Base-by-base conservation (phyloP, 139 green algal genomes). In the Tetradesmus obliquus region DNA sequence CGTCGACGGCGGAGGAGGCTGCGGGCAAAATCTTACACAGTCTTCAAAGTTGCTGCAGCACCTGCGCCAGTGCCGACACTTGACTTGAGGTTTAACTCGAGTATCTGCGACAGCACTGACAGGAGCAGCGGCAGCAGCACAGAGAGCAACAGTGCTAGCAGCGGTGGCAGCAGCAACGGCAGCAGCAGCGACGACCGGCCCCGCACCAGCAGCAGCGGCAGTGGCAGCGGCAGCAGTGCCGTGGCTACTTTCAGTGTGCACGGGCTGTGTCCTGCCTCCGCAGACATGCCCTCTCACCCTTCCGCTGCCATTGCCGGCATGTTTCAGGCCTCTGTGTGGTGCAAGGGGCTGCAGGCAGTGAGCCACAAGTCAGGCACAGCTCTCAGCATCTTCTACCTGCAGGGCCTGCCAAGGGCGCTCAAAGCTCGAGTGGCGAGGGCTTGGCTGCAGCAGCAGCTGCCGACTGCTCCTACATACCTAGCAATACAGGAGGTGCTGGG, bases 381-480 rank as follows among this genome's bases (percentile, higher is more conserved):
- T 19, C 17, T 76, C 5, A 24, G 66, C 17, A 76, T 24, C n/a
- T 4, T 19, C 17, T 3, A 51, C 57, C 74, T 94, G 79, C 62
- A 51, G 54, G 1, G 0, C 19, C 32, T 60, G 20, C 89, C 85
- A 2, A 45, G 74, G 22, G 89, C 92, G 12, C 82, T 94, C 79
- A 90, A 94, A 89, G 89, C 85, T 2, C 85, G 92, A 0, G 89
- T 84, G 58, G 24, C 93, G 66, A 66, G 24, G 2, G 55, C 53
- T 8, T 94, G 84, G 85, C 89, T 93, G 82, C 5, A 53, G 57
- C 17, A 81, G n/a, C 55, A 79, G 22, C 8, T 55, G n/a, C 55
- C 13, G 6, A 55, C 3, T 55, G 84, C 58, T 5, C 3, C 58
- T 6, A 88, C n/a, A 8, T 79, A 79, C 51, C 9, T 79, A 4